These are phyloP conservation scores for Colletotrichum karsti DNA, from an alignment of 2,329 filamentous ascomycete genomes.

Conservation along the genomic window DNA sequence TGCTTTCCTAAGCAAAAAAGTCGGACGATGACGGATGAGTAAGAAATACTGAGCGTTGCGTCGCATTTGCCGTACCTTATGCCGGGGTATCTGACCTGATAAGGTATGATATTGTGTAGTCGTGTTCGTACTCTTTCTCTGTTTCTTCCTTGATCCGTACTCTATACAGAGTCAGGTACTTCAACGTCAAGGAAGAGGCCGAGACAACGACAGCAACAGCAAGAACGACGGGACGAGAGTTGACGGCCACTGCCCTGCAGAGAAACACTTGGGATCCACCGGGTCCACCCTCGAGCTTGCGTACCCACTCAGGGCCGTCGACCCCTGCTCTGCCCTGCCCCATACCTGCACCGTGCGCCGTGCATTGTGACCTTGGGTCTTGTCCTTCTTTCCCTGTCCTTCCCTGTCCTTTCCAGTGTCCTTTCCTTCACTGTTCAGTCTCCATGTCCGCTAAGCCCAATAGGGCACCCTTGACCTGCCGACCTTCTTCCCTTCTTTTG, in stretches of 20 bases:
- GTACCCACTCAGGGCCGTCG: neutral
- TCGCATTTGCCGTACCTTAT: no score
- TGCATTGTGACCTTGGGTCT: neutral
- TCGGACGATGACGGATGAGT: no score
- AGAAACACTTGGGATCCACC: no score
- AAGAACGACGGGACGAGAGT: no score
- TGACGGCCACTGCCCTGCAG: no score
- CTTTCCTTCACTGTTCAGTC: no score
- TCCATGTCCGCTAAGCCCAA: neutral
- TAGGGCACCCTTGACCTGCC: neutral
- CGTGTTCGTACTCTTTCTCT: no score
- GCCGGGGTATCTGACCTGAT: no score
- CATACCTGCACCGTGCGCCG: neutral
- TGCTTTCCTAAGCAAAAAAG: neutral
- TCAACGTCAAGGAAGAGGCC: no score
- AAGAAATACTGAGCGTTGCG: neutral
- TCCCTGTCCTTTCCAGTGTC: neutral
- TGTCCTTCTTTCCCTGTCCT: neutral
- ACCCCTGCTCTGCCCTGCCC: neutral
- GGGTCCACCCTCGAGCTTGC: neutral
- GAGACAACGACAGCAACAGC: no score
- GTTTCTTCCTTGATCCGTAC: no score
- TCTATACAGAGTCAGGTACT: no score
- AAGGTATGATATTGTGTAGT: neutral
- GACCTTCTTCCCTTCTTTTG: neutral